Conservation (phyloP, 441 rosid genomes). For the Breynia disticha region DNA sequence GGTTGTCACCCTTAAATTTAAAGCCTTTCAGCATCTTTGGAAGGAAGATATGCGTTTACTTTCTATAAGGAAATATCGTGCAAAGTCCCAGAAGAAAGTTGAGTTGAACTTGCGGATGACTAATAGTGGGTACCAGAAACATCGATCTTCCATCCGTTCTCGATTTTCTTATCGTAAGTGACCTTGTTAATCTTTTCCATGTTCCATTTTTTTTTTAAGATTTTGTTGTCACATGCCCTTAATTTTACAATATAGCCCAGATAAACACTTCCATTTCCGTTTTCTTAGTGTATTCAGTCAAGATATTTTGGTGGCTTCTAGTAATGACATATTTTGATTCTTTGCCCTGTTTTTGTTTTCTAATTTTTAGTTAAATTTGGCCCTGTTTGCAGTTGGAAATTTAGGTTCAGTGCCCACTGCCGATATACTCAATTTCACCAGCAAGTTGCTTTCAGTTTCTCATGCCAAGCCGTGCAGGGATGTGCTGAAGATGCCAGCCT, state of each 20-base stretch:
- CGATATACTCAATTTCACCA: conserved; percentile 40
- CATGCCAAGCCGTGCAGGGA: conserved; percentile 45
- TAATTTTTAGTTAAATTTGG: not conserved
- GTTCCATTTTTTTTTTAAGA: not conserved
- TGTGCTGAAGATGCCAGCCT: conserved; percentile 72
- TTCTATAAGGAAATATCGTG: conserved; percentile 42
- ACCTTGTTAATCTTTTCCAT: not conserved
- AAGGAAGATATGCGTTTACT: conserved; percentile 65
- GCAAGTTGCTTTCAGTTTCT: conserved; percentile 51
- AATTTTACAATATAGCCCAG: too few species aligned
- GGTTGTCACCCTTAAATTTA: conserved; percentile 66
- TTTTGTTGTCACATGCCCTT: not conserved
- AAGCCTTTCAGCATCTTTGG: conserved; percentile 69
- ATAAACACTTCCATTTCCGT: too few species aligned
- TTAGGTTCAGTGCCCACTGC: conserved; percentile 37
- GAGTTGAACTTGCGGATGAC: conserved; percentile 46
- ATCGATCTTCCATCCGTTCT: conserved; percentile 55
- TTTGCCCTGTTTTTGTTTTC: not conserved
- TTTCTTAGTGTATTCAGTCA: too few species aligned
- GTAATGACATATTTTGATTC: not conserved
- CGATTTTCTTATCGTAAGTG: conserved; percentile 58
- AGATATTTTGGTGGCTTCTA: too few species aligned
- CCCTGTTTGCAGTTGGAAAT: conserved; percentile 42
- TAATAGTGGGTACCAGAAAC: conserved; percentile 43
- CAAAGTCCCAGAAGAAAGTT: conserved; percentile 58